Percentiles rank a stretch among this genome's conserved stretches.
Evolutionary conservation across 140 eudicot genomes (phyloP).

Genomic region (Cichorium intybus): DNA sequence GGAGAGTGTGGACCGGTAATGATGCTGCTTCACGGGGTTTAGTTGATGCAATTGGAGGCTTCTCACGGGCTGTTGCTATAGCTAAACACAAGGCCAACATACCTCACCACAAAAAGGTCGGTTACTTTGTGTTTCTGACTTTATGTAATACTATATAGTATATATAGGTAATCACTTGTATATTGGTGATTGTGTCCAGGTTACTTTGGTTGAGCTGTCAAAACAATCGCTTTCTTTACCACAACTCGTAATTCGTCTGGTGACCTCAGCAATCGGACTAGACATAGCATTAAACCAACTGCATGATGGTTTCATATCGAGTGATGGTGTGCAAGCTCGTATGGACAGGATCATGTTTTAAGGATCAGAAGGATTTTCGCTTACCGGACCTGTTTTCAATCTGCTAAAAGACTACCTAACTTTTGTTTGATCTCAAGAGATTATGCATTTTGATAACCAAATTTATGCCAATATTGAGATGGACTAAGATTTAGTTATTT

Average conservation of each 20-base stretch:
- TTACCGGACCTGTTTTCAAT: slow-evolving; percentile 34
- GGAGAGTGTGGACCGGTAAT: slow-evolving; percentile 89
- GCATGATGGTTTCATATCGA: slow-evolving; percentile 37
- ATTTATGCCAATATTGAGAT: no score
- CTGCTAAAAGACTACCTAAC: slow-evolving; percentile 54
- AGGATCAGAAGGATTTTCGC: slow-evolving; percentile 48
- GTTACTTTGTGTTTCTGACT: no score
- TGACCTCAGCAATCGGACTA: slow-evolving; percentile 54
- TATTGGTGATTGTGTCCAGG: slow-evolving; percentile 42
- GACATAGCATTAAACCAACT: slow-evolving; percentile 53
- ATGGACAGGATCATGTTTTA: slow-evolving; percentile 77
- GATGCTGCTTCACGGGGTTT: slow-evolving; percentile 85
- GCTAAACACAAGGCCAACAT: slow-evolving; percentile 93
- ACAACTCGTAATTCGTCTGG: slow-evolving; percentile 50
- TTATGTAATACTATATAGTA: no score
- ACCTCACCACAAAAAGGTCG: slow-evolving; percentile 66
- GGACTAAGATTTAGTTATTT: no score
- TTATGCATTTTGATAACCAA: not conserved
- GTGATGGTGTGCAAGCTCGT: slow-evolving; percentile 77
- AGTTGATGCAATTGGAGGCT: slow-evolving; percentile 94
- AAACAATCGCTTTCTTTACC: slow-evolving; percentile 68
- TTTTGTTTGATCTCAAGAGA: slow-evolving; percentile 31
- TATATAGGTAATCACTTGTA: no score
- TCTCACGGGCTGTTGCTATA: slow-evolving; percentile 82
- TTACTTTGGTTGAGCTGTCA: slow-evolving; percentile 74